These are phyloP conservation scores for Trichoderma polysporum DNA, from an alignment of 2,329 filamentous ascomycete genomes.

Conservation along the genomic window DNA sequence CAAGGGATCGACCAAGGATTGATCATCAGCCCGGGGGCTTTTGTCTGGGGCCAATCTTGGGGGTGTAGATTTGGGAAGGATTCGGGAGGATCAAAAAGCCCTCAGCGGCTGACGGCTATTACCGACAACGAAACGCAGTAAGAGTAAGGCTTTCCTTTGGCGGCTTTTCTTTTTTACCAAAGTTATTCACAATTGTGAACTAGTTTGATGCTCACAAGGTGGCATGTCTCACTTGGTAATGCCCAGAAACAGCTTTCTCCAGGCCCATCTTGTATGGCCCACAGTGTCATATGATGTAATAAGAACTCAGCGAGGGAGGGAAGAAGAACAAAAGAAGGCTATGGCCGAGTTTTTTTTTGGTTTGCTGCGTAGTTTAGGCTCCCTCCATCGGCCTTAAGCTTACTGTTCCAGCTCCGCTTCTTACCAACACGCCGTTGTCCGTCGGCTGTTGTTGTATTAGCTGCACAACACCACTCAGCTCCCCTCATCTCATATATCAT, in stretches of 20 bases:
- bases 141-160: background rate
- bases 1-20: background rate
- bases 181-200: background rate
- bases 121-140: background rate
- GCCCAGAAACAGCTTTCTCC: background rate
- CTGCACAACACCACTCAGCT: background rate
- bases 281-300: background rate
- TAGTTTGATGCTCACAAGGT: background rate
- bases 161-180: background rate
- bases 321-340: background rate
- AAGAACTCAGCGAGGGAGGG: background rate
- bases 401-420: background rate
- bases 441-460: background rate
- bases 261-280: background rate
- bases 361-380: background rate
- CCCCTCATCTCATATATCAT: background rate
- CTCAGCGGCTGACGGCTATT: background rate
- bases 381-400: background rate
- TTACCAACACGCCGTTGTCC: background rate
- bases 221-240: background rate
- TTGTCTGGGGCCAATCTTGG: background rate
- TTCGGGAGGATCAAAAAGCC: background rate
- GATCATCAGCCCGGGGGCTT: background rate
- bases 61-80: background rate
- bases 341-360: background rate